Evolutionary conservation across 441 rosid genomes (phyloP), one percentile per base, ranked within the genome.

Genomic region (Mallotus repandus): DNA sequence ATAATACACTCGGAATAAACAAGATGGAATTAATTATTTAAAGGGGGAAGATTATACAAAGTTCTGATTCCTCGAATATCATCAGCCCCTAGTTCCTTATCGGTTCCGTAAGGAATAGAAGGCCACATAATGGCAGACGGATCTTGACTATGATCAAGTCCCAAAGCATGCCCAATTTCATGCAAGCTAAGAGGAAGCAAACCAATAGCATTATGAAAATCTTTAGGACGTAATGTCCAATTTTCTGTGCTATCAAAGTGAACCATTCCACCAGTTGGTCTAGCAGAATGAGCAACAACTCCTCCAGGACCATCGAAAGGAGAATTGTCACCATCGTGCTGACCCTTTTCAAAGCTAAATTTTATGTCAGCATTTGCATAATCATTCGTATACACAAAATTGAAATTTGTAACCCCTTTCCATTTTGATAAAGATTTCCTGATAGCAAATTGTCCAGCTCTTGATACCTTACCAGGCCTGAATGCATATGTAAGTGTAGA

Each of bases 241-340:
- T 21, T 19, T 29, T 65, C 55, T 4, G 19, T 35, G 19, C 22
- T 14, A 46, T 65, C 55, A 5, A 65, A 65, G 9, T 65, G 69
- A 21, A 46, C 15, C 8, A 19, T 35, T 46, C 54, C 54, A 22
- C 6, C 8, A 0, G 38, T 32, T 21, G 69, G 69, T 3, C 35
- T 18, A 19, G 13, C 21, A 11, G 69, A 32, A n/a, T 45, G 69
- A 19, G 54, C 69, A 25, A 43, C 45, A 65, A 48, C 55, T 50
- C 69, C 69, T 10, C 55, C 68, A 9, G 68, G 68, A 64, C 68
- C 68, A 43, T 64, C 69, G 13, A 65, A 65, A 46, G 55, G 53
- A 65, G 19, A 43, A 46, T 48, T 22, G 21, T 45, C 54, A n/a
- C 29, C 29, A 25, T 50, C 38, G 12, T 65, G 69, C 45, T 45